Percentiles rank a stretch among this genome's conserved stretches.
These are phyloP conservation scores for Sordariomycetes sp. DNA, from an alignment of 2,329 filamentous ascomycete species.

Conservation along the genomic window DNA sequence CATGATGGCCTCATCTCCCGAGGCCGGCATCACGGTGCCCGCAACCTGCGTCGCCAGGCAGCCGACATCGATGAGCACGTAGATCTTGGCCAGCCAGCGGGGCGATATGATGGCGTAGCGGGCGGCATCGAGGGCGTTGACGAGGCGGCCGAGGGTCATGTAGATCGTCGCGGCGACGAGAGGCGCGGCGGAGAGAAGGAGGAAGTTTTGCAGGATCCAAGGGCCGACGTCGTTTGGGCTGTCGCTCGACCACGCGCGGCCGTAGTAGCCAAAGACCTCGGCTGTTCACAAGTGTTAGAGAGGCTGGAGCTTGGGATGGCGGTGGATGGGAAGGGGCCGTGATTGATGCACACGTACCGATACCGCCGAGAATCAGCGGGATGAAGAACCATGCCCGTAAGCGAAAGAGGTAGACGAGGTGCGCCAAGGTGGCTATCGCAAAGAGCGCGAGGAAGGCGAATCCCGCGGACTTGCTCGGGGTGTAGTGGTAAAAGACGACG, in stretches of 20 bases:
- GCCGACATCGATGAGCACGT: slow-evolving; percentile 33
- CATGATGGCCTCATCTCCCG: slow-evolving; percentile 12
- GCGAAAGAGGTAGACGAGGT: slow-evolving; percentile 23
- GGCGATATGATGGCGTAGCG: slow-evolving; percentile 24
- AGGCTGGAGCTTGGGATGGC: neutral
- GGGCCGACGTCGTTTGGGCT: slow-evolving; percentile 23
- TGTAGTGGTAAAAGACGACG: slow-evolving; percentile 28
- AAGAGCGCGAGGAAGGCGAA: slow-evolving; percentile 28
- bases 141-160: slow-evolving; percentile 29
- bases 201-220: slow-evolving; percentile 24
- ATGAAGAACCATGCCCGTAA: slow-evolving; percentile 37
- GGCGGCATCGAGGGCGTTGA: slow-evolving; percentile 21
- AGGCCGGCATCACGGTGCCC: slow-evolving; percentile 12
- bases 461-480: slow-evolving; percentile 29
- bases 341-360: slow-evolving; percentile 21
- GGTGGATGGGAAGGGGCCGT: neutral
- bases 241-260: slow-evolving; percentile 27
- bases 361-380: slow-evolving; percentile 34
- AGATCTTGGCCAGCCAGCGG: slow-evolving; percentile 32
- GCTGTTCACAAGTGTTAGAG: slow-evolving; percentile 15
- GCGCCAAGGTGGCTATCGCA: slow-evolving; percentile 22
- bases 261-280: slow-evolving; percentile 36
- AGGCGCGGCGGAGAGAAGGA: slow-evolving; percentile 22
- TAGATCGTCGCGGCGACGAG: slow-evolving; percentile 31
- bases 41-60: slow-evolving; percentile 21